Percentiles rank a stretch among this genome's conserved stretches.
Evolutionary conservation across 2,329 filamentous ascomycete genomes (phyloP).

Genomic region (Amauroascus niger): DNA sequence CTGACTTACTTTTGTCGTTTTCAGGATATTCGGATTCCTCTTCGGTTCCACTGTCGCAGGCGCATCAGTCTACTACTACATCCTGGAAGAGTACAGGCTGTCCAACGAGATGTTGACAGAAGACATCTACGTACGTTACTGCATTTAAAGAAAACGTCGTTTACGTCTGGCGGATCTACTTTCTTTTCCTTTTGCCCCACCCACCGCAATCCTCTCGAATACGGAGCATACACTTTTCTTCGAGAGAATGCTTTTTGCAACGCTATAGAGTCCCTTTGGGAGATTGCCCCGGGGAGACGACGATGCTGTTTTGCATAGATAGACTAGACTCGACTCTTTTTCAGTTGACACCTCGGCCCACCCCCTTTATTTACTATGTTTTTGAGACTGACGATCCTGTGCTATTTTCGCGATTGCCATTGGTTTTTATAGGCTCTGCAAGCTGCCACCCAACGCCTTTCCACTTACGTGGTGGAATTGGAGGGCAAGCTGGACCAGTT

Average conservation of each 20-base stretch:
- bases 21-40: constrained; percentile 82
- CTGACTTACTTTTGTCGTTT: constrained; percentile 10
- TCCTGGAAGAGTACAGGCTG: constrained; percentile 84
- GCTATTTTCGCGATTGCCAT: constrained; percentile 1
- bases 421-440: constrained; percentile 59
- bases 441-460: constrained; percentile 74
- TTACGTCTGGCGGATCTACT: background rate
- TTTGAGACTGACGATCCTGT: constrained; percentile 11
- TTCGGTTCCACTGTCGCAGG: constrained; percentile 72
- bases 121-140: constrained; percentile 78
- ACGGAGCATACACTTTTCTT: background rate
- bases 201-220: background rate
- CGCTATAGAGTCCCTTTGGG: constrained; percentile 1
- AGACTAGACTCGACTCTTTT: background rate
- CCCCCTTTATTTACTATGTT: background rate
- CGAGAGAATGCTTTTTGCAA: background rate
- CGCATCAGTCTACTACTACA: constrained; percentile 78
- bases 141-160: constrained; percentile 13
- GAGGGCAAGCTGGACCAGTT: constrained; percentile 66
- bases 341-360: background rate
- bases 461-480: constrained; percentile 68
- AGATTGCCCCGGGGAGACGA: background rate
- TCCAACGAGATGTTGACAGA: constrained; percentile 89
- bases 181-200: background rate
- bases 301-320: constrained; percentile 6